Conservation (phyloP, 768 basidiomycete genomes). For the Podaxis sp. region DNA sequence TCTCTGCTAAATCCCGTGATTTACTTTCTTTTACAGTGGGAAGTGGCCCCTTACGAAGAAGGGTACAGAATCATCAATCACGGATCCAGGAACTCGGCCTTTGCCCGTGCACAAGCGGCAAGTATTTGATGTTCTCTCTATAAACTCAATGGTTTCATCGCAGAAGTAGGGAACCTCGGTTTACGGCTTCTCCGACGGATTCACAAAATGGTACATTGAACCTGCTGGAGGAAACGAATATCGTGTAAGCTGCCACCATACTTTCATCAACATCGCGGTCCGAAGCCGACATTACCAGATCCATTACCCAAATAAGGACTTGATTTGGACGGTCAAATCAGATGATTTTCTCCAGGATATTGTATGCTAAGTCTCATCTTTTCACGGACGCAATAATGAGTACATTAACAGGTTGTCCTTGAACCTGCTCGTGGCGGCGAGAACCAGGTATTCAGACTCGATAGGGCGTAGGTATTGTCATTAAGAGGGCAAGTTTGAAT, state of each 20-base stretch:
- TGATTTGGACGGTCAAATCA: slow-evolving; percentile 1
- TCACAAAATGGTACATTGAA: slow-evolving; percentile 14
- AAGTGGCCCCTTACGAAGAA: neutral
- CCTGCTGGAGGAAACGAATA: slow-evolving; percentile 2
- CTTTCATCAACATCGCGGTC: neutral
- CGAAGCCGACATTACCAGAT: neutral
- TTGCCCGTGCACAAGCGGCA: neutral
- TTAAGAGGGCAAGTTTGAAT: no score
- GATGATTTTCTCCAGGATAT: neutral
- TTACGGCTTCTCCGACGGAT: slow-evolving; percentile 7
- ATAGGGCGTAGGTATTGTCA: neutral
- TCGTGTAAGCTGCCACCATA: neutral
- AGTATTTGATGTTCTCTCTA: neutral
- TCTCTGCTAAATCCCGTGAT: no score
- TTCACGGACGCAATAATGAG: neutral
- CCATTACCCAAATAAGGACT: slow-evolving; percentile 11
- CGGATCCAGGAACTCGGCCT: slow-evolving; percentile 1
- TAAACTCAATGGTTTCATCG: neutral
- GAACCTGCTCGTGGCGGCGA: neutral
- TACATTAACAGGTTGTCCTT: neutral
- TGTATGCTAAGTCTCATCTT: neutral
- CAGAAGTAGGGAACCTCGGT: neutral
- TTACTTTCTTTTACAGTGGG: neutral
- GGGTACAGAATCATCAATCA: slow-evolving; percentile 10
- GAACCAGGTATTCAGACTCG: neutral